Evolutionary conservation across 768 basidiomycete genomes (phyloP), one percentile per base, ranked within the genome.

Genomic region (Tremella fuciformis): DNA sequence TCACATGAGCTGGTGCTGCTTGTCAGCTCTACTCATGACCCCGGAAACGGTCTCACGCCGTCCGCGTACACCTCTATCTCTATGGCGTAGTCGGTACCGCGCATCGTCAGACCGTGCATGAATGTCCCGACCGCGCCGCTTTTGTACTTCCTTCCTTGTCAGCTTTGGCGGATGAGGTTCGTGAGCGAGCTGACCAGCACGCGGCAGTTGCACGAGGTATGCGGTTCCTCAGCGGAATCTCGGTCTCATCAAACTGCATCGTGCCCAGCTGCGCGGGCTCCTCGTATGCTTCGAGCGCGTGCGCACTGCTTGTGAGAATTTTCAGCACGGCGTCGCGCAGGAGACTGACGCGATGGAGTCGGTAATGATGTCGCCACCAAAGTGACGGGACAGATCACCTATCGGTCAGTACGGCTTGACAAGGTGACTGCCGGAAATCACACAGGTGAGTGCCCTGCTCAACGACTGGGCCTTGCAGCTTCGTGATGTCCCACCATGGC

Each of bases 201-300:
- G 94, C 92, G n/a, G 88, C 80, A 15, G 93, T 97, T 53, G 89
- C 89, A 71, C 94, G 87, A 22, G 94, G 91, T 64, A 97, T 90
- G 62, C 94, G 84, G 77, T 93, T 87, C 63, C 89, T 87, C 29
- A 86, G 85, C 4, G 85, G 79, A 68, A 93, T 91, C 70, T 84
- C 83, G 71, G 77, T 83, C 78, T 98, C 93, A 75, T 97, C 90
- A 56, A 97, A 81, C 18, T 79, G 71, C 67, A 91, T 83, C 75
- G 88, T 88, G 59, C 85, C 84, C 40, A 98, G 83, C n/a, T 46
- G n/a, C 19, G 93, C 93, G 15, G 93, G 87, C 64, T 86, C 84
- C 77, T 96, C 92, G 69, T 90, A 80, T 86, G 88, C 90, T 73
- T 93, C 93, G 22, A 97, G 81, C 13, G 91, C 89, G 71, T 93